These are phyloP conservation scores for Colletotrichum aenigma DNA, from an alignment of 2,329 filamentous ascomycete species.

Conservation along the genomic window DNA sequence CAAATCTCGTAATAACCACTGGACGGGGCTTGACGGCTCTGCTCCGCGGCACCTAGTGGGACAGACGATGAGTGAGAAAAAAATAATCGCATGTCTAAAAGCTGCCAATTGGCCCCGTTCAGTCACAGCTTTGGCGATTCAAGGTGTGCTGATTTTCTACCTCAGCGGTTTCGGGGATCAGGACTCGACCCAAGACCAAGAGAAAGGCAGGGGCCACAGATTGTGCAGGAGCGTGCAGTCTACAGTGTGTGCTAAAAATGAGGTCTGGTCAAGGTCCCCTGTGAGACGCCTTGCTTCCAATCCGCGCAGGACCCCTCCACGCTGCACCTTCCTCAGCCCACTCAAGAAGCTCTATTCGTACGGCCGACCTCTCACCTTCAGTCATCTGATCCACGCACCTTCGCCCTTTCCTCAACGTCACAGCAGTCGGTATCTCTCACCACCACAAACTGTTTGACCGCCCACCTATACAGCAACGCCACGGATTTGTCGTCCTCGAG, in stretches of 20 bases:
- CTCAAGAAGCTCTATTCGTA: neutral
- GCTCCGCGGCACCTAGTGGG: neutral
- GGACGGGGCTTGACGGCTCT: neutral
- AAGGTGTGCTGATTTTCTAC: neutral
- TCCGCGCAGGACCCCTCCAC: neutral
- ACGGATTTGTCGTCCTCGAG: neutral
- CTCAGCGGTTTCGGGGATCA: neutral
- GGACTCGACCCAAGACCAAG: neutral
- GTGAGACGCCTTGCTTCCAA: neutral
- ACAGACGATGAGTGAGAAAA: neutral
- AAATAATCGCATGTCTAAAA: neutral
- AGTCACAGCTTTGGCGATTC: neutral
- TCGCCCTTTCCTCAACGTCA: constrained; percentile 17
- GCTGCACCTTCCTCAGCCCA: neutral
- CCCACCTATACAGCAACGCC: neutral
- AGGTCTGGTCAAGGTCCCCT: neutral
- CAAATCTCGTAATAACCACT: constrained; percentile 17
- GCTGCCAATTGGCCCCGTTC: neutral
- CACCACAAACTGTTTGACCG: neutral
- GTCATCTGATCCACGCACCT: constrained; percentile 17
- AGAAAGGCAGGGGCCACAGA: neutral
- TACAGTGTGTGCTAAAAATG: neutral
- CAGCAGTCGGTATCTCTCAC: constrained; percentile 1
- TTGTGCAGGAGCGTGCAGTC: neutral
- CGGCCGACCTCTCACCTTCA: constrained; percentile 7